Percentiles rank a stretch among this genome's conserved stretches.
Conservation (phyloP, 1,284 basidiomycete genomes). For the Ganoderma lingzhi region DNA sequence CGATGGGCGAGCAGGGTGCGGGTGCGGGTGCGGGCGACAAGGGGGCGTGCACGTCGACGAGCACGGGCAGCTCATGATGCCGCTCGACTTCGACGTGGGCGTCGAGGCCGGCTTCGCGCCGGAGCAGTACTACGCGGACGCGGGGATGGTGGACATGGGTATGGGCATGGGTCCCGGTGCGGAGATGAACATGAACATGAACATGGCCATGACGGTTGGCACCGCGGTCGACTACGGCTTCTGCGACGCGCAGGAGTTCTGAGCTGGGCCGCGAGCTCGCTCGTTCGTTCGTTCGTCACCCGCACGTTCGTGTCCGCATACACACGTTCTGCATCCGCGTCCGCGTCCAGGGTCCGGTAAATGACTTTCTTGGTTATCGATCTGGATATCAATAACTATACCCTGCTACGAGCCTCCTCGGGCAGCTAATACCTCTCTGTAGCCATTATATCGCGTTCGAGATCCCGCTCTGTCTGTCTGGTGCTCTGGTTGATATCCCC, state of each 20-base stretch:
- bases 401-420: neutral
- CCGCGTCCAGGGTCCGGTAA: neutral
- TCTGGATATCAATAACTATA: conserved; percentile 9
- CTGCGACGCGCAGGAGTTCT: conserved; percentile 25
- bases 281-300: conserved; percentile 8
- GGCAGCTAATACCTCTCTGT: conserved; percentile 31
- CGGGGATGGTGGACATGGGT: conserved; percentile 18
- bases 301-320: neutral
- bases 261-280: conserved; percentile 17
- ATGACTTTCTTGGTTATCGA: conserved; percentile 13
- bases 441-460: conserved; percentile 23
- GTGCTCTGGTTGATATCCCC: conserved; percentile 10
- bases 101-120: conserved; percentile 20
- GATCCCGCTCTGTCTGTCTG: conserved; percentile 8
- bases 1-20: conserved; percentile 6
- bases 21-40: neutral
- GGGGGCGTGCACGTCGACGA: conserved; percentile 13
- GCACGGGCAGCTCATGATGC: conserved; percentile 9
- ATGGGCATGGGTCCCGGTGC: conserved; percentile 8
- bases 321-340: neutral
- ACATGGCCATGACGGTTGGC: conserved; percentile 9
- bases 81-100: conserved; percentile 19
- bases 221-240: conserved; percentile 24
- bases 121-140: conserved; percentile 17
- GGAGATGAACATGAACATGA: conserved; percentile 24